Conservation (phyloP, 2,329 filamentous ascomycete species). For the Endoconidiophora laricicola region DNA sequence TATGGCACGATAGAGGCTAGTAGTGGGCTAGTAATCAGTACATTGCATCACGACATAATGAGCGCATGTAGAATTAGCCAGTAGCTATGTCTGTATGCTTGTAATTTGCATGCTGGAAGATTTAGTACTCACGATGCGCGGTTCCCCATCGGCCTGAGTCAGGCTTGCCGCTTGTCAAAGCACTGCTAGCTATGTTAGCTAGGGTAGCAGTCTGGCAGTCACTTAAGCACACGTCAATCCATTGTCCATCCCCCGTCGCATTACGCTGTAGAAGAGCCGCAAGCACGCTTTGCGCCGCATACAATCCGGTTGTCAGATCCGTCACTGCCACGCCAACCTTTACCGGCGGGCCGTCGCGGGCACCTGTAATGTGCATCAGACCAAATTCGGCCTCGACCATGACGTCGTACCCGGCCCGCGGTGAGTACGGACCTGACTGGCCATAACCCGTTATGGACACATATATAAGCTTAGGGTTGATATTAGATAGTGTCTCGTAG, state of each 20-base stretch:
- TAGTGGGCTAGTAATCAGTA: background rate
- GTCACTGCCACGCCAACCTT: constrained; percentile 97
- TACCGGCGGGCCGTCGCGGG: constrained; percentile 73
- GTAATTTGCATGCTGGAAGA: background rate
- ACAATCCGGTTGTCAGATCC: constrained; percentile 85
- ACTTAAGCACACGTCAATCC: constrained; percentile 79
- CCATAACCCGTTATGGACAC: constrained; percentile 95
- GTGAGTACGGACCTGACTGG: constrained; percentile 79
- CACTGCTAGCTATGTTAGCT: constrained; percentile 89
- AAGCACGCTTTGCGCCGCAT: constrained; percentile 91
- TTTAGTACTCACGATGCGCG: constrained; percentile 56
- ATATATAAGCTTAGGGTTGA: constrained; percentile 82
- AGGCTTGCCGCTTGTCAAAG: constrained; percentile 69
- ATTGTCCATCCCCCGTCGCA: constrained; percentile 66
- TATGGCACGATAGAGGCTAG: constrained; percentile 93
- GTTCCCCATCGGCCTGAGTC: constrained; percentile 91
- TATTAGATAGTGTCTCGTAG: constrained; percentile 59
- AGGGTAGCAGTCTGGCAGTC: constrained; percentile 92
- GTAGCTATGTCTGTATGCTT: background rate
- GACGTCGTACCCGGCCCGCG: constrained; percentile 87
- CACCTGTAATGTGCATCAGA: constrained; percentile 94
- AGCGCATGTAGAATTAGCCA: background rate
- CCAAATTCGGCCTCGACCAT: constrained; percentile 99
- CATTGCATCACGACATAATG: background rate
- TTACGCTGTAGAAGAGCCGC: constrained; percentile 67